Percentiles rank a stretch among this genome's conserved stretches.
These are phyloP conservation scores for Caryopteris hybrid DNA, from an alignment of 305 asterid genomes.

Conservation along the genomic window DNA sequence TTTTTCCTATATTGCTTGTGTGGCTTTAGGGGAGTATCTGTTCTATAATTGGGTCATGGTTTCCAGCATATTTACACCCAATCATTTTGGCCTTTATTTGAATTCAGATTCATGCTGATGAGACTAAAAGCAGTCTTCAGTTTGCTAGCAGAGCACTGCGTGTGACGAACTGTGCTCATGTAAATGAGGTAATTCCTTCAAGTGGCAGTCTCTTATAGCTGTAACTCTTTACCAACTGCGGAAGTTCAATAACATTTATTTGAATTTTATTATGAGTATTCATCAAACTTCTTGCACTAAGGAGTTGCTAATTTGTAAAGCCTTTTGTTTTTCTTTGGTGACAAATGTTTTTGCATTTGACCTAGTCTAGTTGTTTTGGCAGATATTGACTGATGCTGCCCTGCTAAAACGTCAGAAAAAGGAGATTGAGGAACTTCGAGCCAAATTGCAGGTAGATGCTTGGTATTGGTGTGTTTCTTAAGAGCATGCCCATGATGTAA, in stretches of 20 bases:
- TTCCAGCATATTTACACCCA: background rate
- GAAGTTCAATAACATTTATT: background rate
- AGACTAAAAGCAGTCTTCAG: constrained; percentile 97
- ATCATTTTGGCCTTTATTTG: constrained; percentile 2
- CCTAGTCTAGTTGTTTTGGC: constrained; percentile 21
- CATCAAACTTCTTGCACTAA: background rate
- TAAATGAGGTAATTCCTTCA: constrained; percentile 70
- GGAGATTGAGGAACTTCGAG: constrained; percentile 94
- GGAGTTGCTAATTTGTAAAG: background rate
- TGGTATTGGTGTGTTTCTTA: constrained; percentile 4
- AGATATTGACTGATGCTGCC: constrained; percentile 98
- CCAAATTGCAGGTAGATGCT: constrained; percentile 66
- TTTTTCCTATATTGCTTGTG: too few species aligned
- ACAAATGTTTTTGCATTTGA: constrained; percentile 9
- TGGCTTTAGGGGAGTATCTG: background rate
- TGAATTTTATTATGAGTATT: background rate
- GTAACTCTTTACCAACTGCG: constrained; percentile 7
- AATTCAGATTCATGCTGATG: constrained; percentile 86
- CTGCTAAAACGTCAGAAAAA: constrained; percentile 93
- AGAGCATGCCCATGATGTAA: constrained; percentile 1
- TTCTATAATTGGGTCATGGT: background rate
- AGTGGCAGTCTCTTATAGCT: constrained; percentile 17
- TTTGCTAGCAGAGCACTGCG: constrained; percentile 97
- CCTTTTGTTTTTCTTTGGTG: background rate
- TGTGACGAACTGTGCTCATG: constrained; percentile 91